Evolutionary conservation across 2,329 filamentous ascomycete species (phyloP).

Genomic region (Conoideocrella luteorostrata): DNA sequence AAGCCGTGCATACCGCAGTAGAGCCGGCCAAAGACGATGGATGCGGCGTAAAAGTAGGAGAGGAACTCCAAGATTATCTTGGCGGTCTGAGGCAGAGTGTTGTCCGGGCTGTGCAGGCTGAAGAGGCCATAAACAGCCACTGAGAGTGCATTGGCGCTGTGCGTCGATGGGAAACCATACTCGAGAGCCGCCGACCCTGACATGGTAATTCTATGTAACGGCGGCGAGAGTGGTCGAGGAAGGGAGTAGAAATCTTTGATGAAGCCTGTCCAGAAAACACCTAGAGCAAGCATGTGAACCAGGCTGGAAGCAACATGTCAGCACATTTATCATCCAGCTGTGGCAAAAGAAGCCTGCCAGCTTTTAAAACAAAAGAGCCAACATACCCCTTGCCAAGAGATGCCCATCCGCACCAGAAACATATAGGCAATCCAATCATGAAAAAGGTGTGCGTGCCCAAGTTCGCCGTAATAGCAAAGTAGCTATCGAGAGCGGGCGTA

Average conservation of each 20-base stretch:
- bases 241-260: constrained; percentile 91
- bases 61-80: constrained; percentile 59
- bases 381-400: constrained; percentile 80
- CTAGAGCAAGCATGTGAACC: constrained; percentile 69
- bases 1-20: constrained; percentile 99
- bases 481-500: constrained; percentile 81
- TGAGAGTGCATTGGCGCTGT: constrained; percentile 94
- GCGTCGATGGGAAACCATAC: constrained; percentile 95
- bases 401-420: constrained; percentile 93
- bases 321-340: background rate
- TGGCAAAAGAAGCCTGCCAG: constrained; percentile 5
- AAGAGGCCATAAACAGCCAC: constrained; percentile 81
- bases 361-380: too few relatives aligned
- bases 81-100: constrained; percentile 51
- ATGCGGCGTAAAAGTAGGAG: constrained; percentile 78
- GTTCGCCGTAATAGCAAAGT: constrained; percentile 95
- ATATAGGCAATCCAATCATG: constrained; percentile 88
- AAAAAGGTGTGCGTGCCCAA: constrained; percentile 98
- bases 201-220: constrained; percentile 92
- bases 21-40: constrained; percentile 83
- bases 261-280: constrained; percentile 86
- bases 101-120: constrained; percentile 59
- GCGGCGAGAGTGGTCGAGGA: constrained; percentile 84
- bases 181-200: constrained; percentile 91
- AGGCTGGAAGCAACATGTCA: constrained; percentile 34